These are phyloP conservation scores for Fusarium nematophilum DNA, from an alignment of 2,329 filamentous ascomycete species.

Conservation along the genomic window DNA sequence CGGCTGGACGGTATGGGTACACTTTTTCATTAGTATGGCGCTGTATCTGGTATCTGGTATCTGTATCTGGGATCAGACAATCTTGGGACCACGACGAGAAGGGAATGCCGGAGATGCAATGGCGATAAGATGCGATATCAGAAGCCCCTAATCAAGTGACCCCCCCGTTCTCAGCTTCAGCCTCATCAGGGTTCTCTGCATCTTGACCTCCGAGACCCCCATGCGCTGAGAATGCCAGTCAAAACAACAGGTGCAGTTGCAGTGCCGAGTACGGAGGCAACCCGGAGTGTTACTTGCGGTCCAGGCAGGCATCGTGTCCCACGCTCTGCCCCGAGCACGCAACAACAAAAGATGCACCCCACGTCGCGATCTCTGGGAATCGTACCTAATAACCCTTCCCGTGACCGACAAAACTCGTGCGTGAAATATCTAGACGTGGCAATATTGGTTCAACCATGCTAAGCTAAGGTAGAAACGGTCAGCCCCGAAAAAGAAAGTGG, in stretches of 20 bases:
- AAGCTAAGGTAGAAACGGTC: too few species aligned
- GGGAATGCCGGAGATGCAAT: conserved; percentile 1
- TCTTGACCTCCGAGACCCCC: conserved; percentile 14
- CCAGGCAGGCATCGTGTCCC: neutral
- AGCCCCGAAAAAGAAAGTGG: too few species aligned
- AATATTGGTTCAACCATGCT: too few species aligned
- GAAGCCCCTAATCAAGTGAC: neutral
- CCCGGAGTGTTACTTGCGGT: too few species aligned
- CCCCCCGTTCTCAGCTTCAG: conserved; percentile 11
- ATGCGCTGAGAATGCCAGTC: conserved; percentile 7
- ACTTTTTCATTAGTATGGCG: conserved; percentile 7
- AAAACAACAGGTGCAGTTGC: too few species aligned
- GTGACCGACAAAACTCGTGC: conserved; percentile 14
- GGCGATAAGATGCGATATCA: neutral
- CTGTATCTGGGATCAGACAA: too few species aligned
- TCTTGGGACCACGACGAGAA: neutral
- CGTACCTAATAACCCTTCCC: conserved; percentile 21
- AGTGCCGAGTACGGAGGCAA: too few species aligned
- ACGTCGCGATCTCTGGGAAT: conserved; percentile 24
- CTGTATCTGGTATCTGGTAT: neutral
- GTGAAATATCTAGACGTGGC: too few species aligned
- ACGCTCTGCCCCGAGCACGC: neutral
- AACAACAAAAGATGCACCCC: conserved; percentile 24
- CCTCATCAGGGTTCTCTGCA: conserved; percentile 11
- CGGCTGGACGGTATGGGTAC: conserved; percentile 27